phyloP scores from a whole-genome alignment of 495 filamentous ascomycete genomes.

The Penicillium cataractarum region DNA sequence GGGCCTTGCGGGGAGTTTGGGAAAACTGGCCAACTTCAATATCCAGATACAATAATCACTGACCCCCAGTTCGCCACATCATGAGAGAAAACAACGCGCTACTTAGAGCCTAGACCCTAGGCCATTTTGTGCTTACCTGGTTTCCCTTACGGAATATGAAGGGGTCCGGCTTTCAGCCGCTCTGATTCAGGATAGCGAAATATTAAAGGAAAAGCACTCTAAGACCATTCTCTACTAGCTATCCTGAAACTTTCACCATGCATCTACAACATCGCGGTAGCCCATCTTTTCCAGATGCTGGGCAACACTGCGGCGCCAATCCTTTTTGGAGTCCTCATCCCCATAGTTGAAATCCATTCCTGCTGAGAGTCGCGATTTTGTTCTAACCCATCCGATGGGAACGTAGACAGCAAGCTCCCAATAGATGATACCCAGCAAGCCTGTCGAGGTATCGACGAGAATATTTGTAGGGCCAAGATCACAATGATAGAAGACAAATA shows the following conservation, averaged over 20 bases:
- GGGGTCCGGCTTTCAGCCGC: no score
- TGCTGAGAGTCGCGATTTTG: conserved; percentile 28
- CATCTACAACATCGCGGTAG: conserved; percentile 14
- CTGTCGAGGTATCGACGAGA: conserved; percentile 29
- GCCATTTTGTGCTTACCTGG: neutral
- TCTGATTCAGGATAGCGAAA: neutral
- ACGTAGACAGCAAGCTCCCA: conserved; percentile 40
- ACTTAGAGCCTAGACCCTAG: no score
- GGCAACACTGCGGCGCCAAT: conserved; percentile 17
- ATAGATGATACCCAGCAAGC: conserved; percentile 38
- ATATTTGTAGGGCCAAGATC: conserved; percentile 40
- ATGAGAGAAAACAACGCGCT: no score
- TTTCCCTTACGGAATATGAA: neutral
- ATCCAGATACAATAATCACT: no score
- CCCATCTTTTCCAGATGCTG: conserved; percentile 18
- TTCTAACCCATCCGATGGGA: conserved; percentile 36
- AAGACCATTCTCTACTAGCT: conserved; percentile 8
- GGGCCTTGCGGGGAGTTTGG: no score
- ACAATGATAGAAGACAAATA: conserved; percentile 38
- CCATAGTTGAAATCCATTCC: conserved; percentile 30
- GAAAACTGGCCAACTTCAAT: no score
- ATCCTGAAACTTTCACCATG: conserved; percentile 14
- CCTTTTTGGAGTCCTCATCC: conserved; percentile 15
- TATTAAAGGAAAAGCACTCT: neutral
- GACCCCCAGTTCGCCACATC: no score